Conservation (phyloP, 257 asterid species). For the Nemophila menziesii region DNA sequence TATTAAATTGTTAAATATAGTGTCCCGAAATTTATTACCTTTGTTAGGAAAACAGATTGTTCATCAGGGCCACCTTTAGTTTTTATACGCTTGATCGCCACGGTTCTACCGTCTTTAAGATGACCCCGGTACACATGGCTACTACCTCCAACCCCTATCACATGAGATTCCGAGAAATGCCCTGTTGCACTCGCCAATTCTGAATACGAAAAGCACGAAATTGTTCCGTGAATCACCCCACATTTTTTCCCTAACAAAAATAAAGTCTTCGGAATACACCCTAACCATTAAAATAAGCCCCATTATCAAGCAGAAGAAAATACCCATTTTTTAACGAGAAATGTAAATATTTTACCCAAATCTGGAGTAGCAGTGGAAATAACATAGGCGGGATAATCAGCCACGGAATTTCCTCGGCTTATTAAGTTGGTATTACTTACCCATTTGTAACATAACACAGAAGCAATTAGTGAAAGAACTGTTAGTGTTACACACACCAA, state of each 20-base stretch:
- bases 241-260: conserved; percentile 33
- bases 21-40: too few relatives aligned
- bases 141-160: conserved; percentile 93
- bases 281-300: conserved; percentile 29
- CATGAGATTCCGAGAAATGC: conserved; percentile 54
- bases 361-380: conserved; percentile 24
- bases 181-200: conserved; percentile 75
- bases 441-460: conserved; percentile 37
- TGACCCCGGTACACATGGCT: conserved; percentile 77
- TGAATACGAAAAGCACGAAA: conserved; percentile 53
- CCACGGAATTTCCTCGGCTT: conserved; percentile 33
- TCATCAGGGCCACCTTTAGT: conserved; percentile 57
- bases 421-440: conserved; percentile 51
- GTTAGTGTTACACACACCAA: conserved; percentile 37
- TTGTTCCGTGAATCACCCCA: conserved; percentile 47
- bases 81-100: conserved; percentile 84
- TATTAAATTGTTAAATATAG: too few relatives aligned
- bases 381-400: conserved; percentile 25
- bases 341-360: conserved; percentile 29
- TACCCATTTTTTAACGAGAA: neutral
- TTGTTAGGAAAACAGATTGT: conserved; percentile 61
- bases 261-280: conserved; percentile 59
- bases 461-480: conserved; percentile 40
- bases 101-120: conserved; percentile 67
- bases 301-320: too few relatives aligned